These are phyloP conservation scores for Diaporthe citri DNA, from an alignment of 2,329 filamentous ascomycete species.

Conservation along the genomic window DNA sequence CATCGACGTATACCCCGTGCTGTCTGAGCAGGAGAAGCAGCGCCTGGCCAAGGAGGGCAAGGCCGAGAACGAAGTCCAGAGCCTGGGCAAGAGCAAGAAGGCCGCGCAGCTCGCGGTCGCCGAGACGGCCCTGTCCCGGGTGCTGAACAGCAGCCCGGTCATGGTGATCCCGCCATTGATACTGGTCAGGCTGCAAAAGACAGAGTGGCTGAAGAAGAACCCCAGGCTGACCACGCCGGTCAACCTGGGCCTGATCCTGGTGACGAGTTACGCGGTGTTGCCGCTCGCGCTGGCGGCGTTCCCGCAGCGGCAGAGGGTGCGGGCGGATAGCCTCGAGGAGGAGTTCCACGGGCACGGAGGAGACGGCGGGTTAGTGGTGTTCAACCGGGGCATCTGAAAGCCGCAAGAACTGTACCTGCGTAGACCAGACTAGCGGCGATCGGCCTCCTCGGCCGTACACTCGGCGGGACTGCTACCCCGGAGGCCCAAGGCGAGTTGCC, in stretches of 20 bases:
- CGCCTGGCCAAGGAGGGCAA: conserved; percentile 68
- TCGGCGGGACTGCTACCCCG: background rate
- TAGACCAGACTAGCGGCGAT: background rate
- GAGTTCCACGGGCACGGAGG: conserved; percentile 89
- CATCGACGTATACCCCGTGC: conserved; percentile 91
- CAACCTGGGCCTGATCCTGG: conserved; percentile 88
- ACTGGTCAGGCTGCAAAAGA: conserved; percentile 86
- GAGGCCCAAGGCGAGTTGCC: conserved; percentile 5
- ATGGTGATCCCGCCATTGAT: conserved; percentile 95
- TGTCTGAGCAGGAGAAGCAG: conserved; percentile 76
- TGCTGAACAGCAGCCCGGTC: conserved; percentile 94
- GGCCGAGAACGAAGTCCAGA: conserved; percentile 74
- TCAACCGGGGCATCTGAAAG: conserved; percentile 89
- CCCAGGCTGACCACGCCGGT: conserved; percentile 84
- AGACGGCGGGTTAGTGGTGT: conserved; percentile 86
- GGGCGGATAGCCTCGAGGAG: conserved; percentile 80
- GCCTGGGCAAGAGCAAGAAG: conserved; percentile 87
- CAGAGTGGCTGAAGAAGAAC: conserved; percentile 82
- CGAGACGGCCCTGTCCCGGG: conserved; percentile 91
- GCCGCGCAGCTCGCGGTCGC: conserved; percentile 91
- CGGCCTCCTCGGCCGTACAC: background rate
- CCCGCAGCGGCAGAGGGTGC: conserved; percentile 88
- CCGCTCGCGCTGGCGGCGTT: conserved; percentile 93
- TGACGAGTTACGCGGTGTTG: conserved; percentile 88
- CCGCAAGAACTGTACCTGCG: background rate